Evolutionary conservation across 305 asterid genomes (phyloP).

Genomic region (Fraxinus angustifolia): DNA sequence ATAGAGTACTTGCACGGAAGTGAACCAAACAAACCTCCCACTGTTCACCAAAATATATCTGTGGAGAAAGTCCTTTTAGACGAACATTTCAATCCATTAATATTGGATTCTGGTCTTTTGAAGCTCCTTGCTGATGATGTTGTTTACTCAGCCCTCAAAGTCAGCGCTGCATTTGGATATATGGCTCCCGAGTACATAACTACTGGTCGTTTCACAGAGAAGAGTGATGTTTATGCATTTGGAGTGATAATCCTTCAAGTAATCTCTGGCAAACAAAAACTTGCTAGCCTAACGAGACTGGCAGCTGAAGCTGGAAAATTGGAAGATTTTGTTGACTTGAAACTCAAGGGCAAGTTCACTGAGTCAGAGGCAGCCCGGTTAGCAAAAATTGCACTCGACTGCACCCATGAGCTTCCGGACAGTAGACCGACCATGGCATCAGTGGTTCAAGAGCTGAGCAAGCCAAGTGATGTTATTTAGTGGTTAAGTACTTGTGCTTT

Average conservation of each 20-base stretch:
- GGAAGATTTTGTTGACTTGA: constrained; percentile 48
- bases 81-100: constrained; percentile 54
- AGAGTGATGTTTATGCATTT: constrained; percentile 85
- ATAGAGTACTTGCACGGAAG: constrained; percentile 62
- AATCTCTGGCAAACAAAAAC: constrained; percentile 58
- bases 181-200: constrained; percentile 96
- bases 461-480: background rate
- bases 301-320: constrained; percentile 64
- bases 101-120: constrained; percentile 74
- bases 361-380: constrained; percentile 48
- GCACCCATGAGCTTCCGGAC: constrained; percentile 67
- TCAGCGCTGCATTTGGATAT: constrained; percentile 87
- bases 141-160: constrained; percentile 89
- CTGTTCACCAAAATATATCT: constrained; percentile 79
- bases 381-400: constrained; percentile 52
- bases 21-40: constrained; percentile 56
- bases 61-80: constrained; percentile 74
- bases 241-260: constrained; percentile 90
- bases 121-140: constrained; percentile 90
- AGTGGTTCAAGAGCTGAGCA: constrained; percentile 47
- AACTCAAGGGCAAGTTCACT: constrained; percentile 45
- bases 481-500: background rate
- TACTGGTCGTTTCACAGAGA: constrained; percentile 90
- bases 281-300: constrained; percentile 38
- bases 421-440: constrained; percentile 57